Percentiles rank a stretch among this genome's conserved stretches.
Conservation (phyloP, 1,139 yeast species). For the Pneumocystis carinii region DNA sequence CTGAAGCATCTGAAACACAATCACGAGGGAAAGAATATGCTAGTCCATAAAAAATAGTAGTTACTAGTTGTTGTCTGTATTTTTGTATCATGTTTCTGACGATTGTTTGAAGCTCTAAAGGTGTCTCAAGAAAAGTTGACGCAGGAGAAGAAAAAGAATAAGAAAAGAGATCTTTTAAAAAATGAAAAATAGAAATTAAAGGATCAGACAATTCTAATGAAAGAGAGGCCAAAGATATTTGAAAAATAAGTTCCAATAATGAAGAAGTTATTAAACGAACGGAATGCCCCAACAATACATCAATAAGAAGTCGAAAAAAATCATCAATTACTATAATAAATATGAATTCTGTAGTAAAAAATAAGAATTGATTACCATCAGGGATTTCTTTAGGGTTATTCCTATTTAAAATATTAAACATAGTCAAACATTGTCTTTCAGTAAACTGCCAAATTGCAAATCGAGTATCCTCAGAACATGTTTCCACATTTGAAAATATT, state of each 20-base stretch:
- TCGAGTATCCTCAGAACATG: slow-evolving; percentile 24
- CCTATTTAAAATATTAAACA: slow-evolving; percentile 26
- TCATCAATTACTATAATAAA: slow-evolving; percentile 46
- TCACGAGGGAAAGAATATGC: slow-evolving; percentile 60
- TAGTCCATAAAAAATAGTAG: slow-evolving; percentile 47
- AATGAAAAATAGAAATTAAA: slow-evolving; percentile 54
- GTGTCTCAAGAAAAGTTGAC: slow-evolving; percentile 48
- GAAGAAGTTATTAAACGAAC: slow-evolving; percentile 43
- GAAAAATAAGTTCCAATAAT: slow-evolving; percentile 42
- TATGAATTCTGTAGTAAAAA: not conserved
- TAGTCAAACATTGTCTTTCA: slow-evolving; percentile 31
- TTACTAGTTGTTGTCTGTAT: slow-evolving; percentile 45
- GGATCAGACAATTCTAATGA: slow-evolving; percentile 57
- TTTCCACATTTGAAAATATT: slow-evolving; percentile 48
- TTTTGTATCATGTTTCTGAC: slow-evolving; percentile 26
- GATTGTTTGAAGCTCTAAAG: slow-evolving; percentile 37
- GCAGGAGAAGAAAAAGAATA: slow-evolving; percentile 82
- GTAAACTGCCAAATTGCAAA: slow-evolving; percentile 39
- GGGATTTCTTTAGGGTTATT: slow-evolving; percentile 35
- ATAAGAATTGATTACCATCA: slow-evolving; percentile 29
- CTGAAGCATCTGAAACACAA: slow-evolving; percentile 60
- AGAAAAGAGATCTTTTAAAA: slow-evolving; percentile 58
- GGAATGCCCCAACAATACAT: slow-evolving; percentile 67
- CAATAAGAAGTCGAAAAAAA: slow-evolving; percentile 71
- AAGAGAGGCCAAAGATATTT: slow-evolving; percentile 45